Conservation (phyloP, 257 asterid genomes). For the Fraxinus pennsylvanica region DNA sequence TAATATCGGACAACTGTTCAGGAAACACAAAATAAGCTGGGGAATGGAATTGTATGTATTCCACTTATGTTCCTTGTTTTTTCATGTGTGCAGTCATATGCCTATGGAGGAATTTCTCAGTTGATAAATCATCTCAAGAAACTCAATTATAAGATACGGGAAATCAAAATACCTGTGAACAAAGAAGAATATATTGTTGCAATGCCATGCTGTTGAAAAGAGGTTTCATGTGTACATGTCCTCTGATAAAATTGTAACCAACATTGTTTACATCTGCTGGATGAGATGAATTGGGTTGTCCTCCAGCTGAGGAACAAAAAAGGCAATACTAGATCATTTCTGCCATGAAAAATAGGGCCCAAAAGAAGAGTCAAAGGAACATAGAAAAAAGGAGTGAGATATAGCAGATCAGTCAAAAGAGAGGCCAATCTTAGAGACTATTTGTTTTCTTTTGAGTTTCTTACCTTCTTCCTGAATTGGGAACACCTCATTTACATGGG, state of each 20-base stretch:
- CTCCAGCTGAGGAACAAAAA: slow-evolving; percentile 35
- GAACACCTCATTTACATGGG: slow-evolving; percentile 36
- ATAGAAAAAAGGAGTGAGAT: neutral
- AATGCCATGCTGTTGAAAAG: slow-evolving; percentile 66
- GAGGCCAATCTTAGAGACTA: slow-evolving; percentile 8
- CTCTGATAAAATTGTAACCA: slow-evolving; percentile 57
- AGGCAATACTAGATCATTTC: slow-evolving; percentile 1
- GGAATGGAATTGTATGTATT: neutral
- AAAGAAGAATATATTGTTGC: slow-evolving; percentile 89
- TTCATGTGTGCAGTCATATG: neutral
- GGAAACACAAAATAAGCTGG: neutral
- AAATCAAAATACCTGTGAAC: slow-evolving; percentile 66
- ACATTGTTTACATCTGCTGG: slow-evolving; percentile 31
- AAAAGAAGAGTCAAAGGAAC: neutral
- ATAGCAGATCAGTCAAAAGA: neutral
- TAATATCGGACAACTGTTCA: neutral
- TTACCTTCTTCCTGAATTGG: slow-evolving; percentile 50
- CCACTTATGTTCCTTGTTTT: neutral
- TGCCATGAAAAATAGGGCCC: slow-evolving; percentile 14
- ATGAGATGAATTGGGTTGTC: slow-evolving; percentile 37
- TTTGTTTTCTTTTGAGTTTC: slow-evolving; percentile 12
- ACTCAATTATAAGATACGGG: neutral
- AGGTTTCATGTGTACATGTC: slow-evolving; percentile 51
- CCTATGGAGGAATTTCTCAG: neutral
- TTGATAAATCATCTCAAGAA: slow-evolving; percentile 2